A percentile compares a stretch with the other conserved stretches of the same genome.
phyloP scores from a whole-genome alignment of 805 yeast species.

The Millerozyma miso region DNA sequence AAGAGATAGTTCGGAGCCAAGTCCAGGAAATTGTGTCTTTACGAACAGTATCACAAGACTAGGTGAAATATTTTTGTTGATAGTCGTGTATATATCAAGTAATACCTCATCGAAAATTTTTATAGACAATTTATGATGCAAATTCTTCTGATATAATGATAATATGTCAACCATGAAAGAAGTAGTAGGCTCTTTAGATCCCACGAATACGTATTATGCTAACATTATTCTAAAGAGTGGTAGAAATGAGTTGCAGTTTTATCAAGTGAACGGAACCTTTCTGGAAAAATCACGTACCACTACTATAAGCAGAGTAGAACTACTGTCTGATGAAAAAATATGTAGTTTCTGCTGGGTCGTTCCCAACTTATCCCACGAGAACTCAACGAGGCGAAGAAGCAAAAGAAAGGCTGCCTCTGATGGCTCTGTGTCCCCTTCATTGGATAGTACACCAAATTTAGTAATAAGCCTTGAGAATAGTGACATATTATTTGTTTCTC shows the following conservation, averaged over 20 bases:
- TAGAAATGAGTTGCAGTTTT: conserved; percentile 44
- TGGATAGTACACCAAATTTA: conserved; percentile 14
- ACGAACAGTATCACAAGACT: not conserved
- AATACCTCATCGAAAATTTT: not conserved
- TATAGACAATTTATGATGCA: not conserved
- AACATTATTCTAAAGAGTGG: conserved; percentile 40
- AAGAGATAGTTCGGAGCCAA: conserved; percentile 77
- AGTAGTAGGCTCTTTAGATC: conserved; percentile 17
- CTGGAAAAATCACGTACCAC: conserved; percentile 13
- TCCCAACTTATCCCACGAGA: conserved; percentile 1
- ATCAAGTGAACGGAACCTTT: conserved; percentile 16
- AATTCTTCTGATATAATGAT: not conserved
- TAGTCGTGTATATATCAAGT: conserved; percentile 5
- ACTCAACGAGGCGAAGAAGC: conserved; percentile 15
- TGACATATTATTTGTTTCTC: conserved; percentile 42
- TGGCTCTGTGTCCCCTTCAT: not conserved
- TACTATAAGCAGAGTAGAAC: conserved; percentile 31
- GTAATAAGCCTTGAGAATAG: conserved; percentile 32
- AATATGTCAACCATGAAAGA: conserved; percentile 5
- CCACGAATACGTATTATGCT: conserved; percentile 30
- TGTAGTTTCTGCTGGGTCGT: conserved; percentile 34
- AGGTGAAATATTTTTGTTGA: not conserved
- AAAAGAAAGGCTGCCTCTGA: conserved; percentile 15
- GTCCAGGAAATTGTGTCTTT: conserved; percentile 71
- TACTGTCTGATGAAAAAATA: conserved; percentile 37